Conservation (phyloP, 768 basidiomycete species). For the Pholiota microspora region DNA sequence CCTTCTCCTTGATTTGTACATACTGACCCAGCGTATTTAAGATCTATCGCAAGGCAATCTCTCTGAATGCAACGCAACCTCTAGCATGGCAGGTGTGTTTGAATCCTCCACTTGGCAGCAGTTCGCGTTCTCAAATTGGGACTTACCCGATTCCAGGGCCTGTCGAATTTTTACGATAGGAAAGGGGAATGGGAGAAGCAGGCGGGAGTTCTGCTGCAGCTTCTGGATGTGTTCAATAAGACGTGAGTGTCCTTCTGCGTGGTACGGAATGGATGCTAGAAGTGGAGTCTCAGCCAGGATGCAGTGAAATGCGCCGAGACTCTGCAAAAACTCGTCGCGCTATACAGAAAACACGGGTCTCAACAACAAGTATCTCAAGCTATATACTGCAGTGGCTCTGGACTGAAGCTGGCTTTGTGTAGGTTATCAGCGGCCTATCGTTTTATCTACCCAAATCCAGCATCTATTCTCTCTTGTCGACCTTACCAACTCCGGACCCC, state of each 20-base stretch:
- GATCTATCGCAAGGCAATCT: conserved; percentile 79
- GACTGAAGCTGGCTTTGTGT: neutral
- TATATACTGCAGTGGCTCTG: too few relatives aligned
- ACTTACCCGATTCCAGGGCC: conserved; percentile 51
- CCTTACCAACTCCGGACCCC: conserved; percentile 72
- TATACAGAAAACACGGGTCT: conserved; percentile 60
- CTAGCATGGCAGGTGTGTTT: conserved; percentile 84
- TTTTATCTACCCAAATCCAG: conserved; percentile 75
- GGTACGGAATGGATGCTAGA: neutral
- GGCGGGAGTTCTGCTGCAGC: conserved; percentile 46
- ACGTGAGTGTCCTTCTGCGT: conserved; percentile 39
- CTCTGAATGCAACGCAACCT: conserved; percentile 61
- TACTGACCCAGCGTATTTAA: conserved; percentile 28
- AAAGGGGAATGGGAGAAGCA: conserved; percentile 57
- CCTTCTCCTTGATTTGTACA: neutral
- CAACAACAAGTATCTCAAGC: conserved; percentile 58
- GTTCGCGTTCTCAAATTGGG: too few relatives aligned
- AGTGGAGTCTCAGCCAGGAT: conserved; percentile 53
- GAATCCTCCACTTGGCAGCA: too few relatives aligned
- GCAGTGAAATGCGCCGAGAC: conserved; percentile 76
- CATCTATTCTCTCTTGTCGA: conserved; percentile 57
- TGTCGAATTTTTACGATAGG: conserved; percentile 71
- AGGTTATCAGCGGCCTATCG: conserved; percentile 69
- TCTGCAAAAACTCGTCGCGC: conserved; percentile 72
- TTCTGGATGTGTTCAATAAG: conserved; percentile 59